Conservation (phyloP, 495 filamentous ascomycete genomes). For the Podospora tetraspora region DNA sequence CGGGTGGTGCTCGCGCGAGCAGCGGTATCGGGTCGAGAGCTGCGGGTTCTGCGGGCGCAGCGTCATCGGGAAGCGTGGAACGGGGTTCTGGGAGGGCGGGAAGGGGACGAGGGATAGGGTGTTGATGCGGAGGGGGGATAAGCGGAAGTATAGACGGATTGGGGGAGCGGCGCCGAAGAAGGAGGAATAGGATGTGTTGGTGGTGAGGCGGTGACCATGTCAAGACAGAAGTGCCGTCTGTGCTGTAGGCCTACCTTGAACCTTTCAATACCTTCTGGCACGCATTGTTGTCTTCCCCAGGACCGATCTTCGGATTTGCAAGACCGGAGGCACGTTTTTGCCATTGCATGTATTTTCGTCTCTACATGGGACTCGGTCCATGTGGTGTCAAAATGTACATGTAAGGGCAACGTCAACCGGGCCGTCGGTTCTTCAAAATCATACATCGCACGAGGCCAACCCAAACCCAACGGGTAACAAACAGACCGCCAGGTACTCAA, state of each 20-base stretch:
- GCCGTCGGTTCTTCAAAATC: too few relatives aligned
- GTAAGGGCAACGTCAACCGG: too few relatives aligned
- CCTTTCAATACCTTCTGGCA: background rate
- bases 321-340: too few relatives aligned
- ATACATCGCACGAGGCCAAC: too few relatives aligned
- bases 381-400: too few relatives aligned
- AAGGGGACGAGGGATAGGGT: conserved; percentile 71
- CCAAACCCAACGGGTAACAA: too few relatives aligned
- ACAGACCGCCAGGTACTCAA: too few relatives aligned
- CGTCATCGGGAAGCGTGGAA: conserved; percentile 59
- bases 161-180: conserved; percentile 30
- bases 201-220: background rate
- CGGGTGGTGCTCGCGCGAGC: conserved; percentile 76
- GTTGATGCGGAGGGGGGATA: conserved; percentile 70
- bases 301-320: too few relatives aligned
- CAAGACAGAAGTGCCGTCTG: background rate
- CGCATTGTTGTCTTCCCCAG: background rate
- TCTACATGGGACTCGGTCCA: background rate
- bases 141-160: conserved; percentile 61
- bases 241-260: background rate
- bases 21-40: conserved; percentile 74
- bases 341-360: background rate
- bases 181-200: background rate
- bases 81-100: conserved; percentile 89
- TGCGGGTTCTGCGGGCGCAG: conserved; percentile 71